These are phyloP conservation scores for Fonsecaea multimorphosa DNA, from an alignment of 2,329 filamentous ascomycete genomes.

Conservation along the genomic window DNA sequence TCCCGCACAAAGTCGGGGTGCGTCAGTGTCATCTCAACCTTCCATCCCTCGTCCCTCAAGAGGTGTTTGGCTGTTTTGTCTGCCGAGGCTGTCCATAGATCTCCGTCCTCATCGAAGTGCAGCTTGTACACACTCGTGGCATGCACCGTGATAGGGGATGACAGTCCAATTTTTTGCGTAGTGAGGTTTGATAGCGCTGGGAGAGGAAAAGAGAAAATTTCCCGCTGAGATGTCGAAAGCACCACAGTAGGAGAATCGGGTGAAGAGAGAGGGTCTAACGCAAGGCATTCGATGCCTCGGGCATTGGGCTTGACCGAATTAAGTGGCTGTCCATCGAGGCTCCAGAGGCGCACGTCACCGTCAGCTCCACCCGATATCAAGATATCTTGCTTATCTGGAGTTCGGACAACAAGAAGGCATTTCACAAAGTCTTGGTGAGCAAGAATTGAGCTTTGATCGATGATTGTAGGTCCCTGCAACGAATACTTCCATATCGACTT, in stretches of 20 bases:
- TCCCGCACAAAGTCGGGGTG: slow-evolving; percentile 93
- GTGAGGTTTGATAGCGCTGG: slow-evolving; percentile 39
- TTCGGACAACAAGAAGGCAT: slow-evolving; percentile 66
- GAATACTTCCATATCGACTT: slow-evolving; percentile 87
- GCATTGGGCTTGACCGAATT: slow-evolving; percentile 79
- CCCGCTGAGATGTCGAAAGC: slow-evolving; percentile 79
- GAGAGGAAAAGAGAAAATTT: slow-evolving; percentile 71
- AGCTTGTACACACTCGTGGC: slow-evolving; percentile 90
- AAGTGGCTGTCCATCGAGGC: slow-evolving; percentile 70
- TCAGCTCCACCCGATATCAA: slow-evolving; percentile 79
- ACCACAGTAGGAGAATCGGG: slow-evolving; percentile 60
- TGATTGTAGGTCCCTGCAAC: slow-evolving; percentile 69
- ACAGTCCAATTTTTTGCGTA: slow-evolving; percentile 62
- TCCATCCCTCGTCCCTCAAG: slow-evolving; percentile 70
- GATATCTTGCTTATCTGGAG: slow-evolving; percentile 64
- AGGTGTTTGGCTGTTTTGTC: slow-evolving; percentile 88
- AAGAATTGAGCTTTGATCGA: slow-evolving; percentile 31
- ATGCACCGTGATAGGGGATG: slow-evolving; percentile 71
- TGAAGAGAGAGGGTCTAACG: slow-evolving; percentile 71
- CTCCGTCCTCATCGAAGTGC: slow-evolving; percentile 72
- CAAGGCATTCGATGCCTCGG: slow-evolving; percentile 79
- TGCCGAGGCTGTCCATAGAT: slow-evolving; percentile 91
- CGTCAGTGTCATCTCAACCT: slow-evolving; percentile 70
- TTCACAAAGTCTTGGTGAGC: slow-evolving; percentile 79
- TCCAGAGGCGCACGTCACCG: slow-evolving; percentile 83